Evolutionary conservation across 2,329 filamentous ascomycete genomes (phyloP), one percentile per base, ranked within the genome.

Genomic region (Dryadomyces sulphureus): DNA sequence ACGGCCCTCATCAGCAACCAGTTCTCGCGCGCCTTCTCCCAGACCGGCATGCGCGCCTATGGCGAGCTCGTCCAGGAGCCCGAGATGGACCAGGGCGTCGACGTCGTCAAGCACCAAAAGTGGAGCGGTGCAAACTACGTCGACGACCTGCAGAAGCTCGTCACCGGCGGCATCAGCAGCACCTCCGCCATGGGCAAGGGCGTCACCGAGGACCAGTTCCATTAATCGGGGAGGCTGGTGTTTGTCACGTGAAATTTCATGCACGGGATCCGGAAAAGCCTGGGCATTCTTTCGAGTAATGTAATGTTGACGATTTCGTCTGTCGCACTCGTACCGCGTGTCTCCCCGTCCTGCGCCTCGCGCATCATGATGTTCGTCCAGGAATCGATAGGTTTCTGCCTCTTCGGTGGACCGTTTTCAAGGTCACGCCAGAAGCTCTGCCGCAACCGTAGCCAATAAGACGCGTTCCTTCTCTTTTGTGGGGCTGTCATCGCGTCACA

Each of bases 81-180:
- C 14, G 92, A 98, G 73, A 95, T 95, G 72, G 86, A 84, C 51
- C 73, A 75, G 49, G 82, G 82, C 50, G 81, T 95, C 50, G 92
- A 98, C 61, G 92, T 98, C 35, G 87, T 98, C 53, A 95, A 86
- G 66, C 92, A 98, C 70, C 92, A 98, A 77, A 98, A 96, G 67
- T 98, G 92, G 92, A 86, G 79, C 57, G 92, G 92, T 43, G 92
- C 92, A 20, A 89, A 84, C 54, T 96, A 96, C 61, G 84, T 90
- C 19, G 92, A 98, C 62, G 88, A 94, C 64, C 60, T 95, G 68
- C 70, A 94, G 64, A 94, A 94, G 77, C 95, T 98, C 89, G 85
- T 98, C 30, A 89, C 81, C 5, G 92, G 92, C 2, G 92, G 92
- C 53, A 80, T 96, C 47, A 89, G 81, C 62, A 88, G 81, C 52